A percentile compares a stretch with the other conserved stretches of the same genome.
phyloP scores from a whole-genome alignment of 1,284 basidiomycete species.

The Porodaedalea pini region DNA sequence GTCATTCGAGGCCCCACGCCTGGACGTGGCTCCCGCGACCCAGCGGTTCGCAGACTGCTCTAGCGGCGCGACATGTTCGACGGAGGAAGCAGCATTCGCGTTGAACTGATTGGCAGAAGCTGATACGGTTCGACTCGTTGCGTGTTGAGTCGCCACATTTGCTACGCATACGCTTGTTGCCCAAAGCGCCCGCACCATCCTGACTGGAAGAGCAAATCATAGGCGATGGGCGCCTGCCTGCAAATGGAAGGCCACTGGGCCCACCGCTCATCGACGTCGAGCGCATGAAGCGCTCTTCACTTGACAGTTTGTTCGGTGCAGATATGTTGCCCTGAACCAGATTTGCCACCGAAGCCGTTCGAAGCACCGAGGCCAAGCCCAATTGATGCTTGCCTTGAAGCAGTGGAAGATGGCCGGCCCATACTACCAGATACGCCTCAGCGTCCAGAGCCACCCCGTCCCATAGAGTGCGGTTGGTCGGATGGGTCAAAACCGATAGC shows the following conservation, averaged over 20 bases:
- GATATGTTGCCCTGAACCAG: slow-evolving; percentile 71
- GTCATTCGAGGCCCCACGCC: no score
- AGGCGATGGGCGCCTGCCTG: slow-evolving; percentile 44
- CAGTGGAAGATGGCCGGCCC: no score
- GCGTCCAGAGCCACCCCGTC: no score
- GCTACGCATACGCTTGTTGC: slow-evolving; percentile 62
- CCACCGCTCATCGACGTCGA: no score
- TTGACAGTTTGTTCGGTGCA: slow-evolving; percentile 55
- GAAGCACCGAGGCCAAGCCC: slow-evolving; percentile 41
- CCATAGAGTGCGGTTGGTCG: slow-evolving; percentile 52
- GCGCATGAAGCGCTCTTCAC: slow-evolving; percentile 69
- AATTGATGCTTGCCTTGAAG: no score
- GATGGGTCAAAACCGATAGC: slow-evolving; percentile 86
- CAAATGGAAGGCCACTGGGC: no score
- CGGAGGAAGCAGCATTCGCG: no score
- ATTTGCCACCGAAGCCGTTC: slow-evolving; percentile 54
- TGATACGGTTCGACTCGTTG: slow-evolving; percentile 36
- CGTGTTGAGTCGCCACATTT: slow-evolving; percentile 69
- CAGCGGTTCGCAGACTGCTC: no score
- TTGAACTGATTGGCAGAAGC: no score
- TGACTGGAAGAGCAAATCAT: slow-evolving; percentile 87
- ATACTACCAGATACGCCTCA: no score
- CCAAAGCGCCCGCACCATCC: slow-evolving; percentile 44
- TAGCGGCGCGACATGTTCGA: no score
- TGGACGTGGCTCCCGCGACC: no score